phyloP scores from a whole-genome alignment of 2,329 filamentous ascomycete species.

The Cordyceps cateniannulata region DNA sequence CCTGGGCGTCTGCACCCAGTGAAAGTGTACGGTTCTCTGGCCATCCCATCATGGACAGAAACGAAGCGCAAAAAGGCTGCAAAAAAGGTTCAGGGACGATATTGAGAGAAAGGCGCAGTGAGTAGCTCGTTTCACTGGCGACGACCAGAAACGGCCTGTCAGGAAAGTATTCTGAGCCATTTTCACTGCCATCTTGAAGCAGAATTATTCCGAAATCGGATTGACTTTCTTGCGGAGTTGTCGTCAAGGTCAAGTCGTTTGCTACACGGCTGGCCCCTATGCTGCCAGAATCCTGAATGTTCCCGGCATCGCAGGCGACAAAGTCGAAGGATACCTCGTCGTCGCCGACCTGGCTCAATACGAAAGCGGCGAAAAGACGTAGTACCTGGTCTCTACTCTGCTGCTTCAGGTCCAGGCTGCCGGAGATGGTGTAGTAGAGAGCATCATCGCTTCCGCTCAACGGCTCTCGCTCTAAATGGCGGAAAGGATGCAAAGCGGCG shows the following conservation, averaged over 20 bases:
- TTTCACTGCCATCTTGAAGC: neutral
- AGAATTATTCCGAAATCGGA: neutral
- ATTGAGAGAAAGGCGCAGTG: neutral
- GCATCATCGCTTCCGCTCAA: neutral
- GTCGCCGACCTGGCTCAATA: neutral
- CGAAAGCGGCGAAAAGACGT: neutral
- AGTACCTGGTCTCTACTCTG: neutral
- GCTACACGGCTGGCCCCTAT: neutral
- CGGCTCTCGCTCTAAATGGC: neutral
- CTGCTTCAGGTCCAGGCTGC: neutral
- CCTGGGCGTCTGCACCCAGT: neutral
- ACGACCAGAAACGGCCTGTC: neutral
- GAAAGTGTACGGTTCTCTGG: neutral
- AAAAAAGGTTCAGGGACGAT: neutral
- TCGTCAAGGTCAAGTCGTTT: neutral
- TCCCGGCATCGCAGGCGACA: neutral
- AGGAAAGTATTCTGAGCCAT: neutral
- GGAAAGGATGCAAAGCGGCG: neutral
- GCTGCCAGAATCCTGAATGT: neutral
- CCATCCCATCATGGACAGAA: neutral
- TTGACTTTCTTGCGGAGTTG: neutral
- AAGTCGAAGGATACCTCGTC: constrained; percentile 1
- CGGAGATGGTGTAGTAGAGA: neutral
- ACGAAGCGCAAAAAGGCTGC: neutral
- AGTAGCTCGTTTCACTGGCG: neutral